These are phyloP conservation scores for Copromyces sp. DNA, from an alignment of 495 filamentous ascomycete species.

Conservation along the genomic window DNA sequence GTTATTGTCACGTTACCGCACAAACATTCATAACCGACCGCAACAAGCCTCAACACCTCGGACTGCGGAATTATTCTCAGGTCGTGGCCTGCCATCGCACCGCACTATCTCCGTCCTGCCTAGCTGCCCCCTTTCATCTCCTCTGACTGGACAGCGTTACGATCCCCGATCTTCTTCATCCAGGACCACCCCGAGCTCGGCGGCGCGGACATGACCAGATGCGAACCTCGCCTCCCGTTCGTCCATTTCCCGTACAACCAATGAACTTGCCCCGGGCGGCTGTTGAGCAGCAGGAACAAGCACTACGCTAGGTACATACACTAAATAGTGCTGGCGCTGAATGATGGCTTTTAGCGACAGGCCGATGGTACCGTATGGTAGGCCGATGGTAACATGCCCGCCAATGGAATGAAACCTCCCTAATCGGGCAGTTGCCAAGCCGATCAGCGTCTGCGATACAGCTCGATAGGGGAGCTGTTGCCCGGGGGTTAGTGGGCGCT, in stretches of 20 bases:
- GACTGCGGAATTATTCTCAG: not conserved
- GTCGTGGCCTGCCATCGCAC: too few species aligned
- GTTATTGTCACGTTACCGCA: not conserved
- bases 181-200: not conserved
- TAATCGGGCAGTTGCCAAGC: slow-evolving; percentile 16
- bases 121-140: not conserved
- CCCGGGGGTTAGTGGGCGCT: too few species aligned
- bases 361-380: not conserved
- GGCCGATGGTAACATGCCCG: not conserved
- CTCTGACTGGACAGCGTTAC: not conserved
- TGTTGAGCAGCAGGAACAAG: not conserved
- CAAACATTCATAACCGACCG: not conserved
- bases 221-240: not conserved
- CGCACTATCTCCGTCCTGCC: not conserved
- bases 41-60: not conserved
- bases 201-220: not conserved
- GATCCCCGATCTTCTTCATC: not conserved
- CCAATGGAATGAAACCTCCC: slow-evolving; percentile 16
- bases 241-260: not conserved
- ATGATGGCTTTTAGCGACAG: not conserved
- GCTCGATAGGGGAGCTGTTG: not conserved
- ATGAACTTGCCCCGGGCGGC: not conserved
- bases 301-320: not conserved
- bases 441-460: not conserved
- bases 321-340: too few species aligned